A percentile compares a stretch with the other conserved stretches of the same genome.
Conservation (phyloP, 768 basidiomycete species). For the Zangia roseola region DNA sequence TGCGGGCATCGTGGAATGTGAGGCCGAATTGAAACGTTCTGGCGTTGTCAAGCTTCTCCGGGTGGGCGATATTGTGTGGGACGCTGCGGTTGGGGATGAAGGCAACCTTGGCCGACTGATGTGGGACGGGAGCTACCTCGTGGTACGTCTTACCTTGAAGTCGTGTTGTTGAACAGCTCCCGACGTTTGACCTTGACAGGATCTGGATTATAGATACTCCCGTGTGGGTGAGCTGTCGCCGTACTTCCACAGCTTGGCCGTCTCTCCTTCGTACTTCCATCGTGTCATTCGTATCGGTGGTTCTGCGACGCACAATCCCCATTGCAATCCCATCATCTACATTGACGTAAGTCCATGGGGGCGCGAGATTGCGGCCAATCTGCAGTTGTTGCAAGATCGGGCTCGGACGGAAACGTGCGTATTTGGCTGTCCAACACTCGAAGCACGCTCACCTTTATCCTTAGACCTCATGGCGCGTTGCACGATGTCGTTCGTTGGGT, state of each 20-base stretch:
- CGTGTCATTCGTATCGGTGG: constrained; percentile 67
- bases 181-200: constrained; percentile 44
- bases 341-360: constrained; percentile 79
- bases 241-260: constrained; percentile 76
- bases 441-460: no score
- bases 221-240: constrained; percentile 72
- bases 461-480: constrained; percentile 74
- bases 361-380: constrained; percentile 67
- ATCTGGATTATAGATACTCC: constrained; percentile 83
- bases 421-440: not conserved
- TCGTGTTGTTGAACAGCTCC: not conserved
- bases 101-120: constrained; percentile 80
- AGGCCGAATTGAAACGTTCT: constrained; percentile 65
- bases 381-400: constrained; percentile 77
- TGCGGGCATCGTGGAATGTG: constrained; percentile 76
- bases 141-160: constrained; percentile 50
- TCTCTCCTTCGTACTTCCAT: constrained; percentile 89
- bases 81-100: constrained; percentile 82
- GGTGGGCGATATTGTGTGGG: constrained; percentile 84
- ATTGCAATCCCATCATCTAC: constrained; percentile 63
- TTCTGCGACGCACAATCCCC: constrained; percentile 36
- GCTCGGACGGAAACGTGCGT: constrained; percentile 80
- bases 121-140: constrained; percentile 88
- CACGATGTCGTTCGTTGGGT: constrained; percentile 88
- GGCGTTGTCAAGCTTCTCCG: constrained; percentile 56